Evolutionary conservation across 202 grass and related monocot species (phyloP), one percentile per base, ranked within the genome.

Genomic region (Carex arenaria): DNA sequence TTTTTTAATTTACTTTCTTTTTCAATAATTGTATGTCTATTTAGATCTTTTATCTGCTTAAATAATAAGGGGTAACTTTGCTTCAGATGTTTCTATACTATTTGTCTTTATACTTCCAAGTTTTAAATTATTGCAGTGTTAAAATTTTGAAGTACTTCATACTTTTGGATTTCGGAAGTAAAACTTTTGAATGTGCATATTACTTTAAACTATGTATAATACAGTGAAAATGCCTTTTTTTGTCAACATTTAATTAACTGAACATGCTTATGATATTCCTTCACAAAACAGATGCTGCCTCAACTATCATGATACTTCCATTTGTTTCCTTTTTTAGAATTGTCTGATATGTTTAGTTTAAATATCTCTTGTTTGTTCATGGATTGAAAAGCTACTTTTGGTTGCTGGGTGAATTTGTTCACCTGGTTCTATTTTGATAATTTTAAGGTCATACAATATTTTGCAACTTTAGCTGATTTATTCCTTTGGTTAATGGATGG

Each of bases 191-290:
- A 73, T 76, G 23, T 76, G 13, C 51, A 75, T n/a, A 56, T 57
- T 55, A 76, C 5, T 77, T 77, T 34, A 57, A 78, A 30, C 26
- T 78, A n/a, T n/a, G 47, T 64, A 87, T 92, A 68, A 66, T 20
- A 18, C 57, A 65, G 42, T 26, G 40, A 14, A 52, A 51, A 7
- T 67, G 3, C 17, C 30, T 17, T 47, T 42, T 49, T 47, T 81
- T 51, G 17, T 55, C 19, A 9, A 32, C 17, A 61, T 80, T 62
- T 81, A 6, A 38, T 62, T 81, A 6, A 38, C 51, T 60, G 53
- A 74, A 56, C 4, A 49, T 19, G 10, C 38, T 18, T 51, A 66
- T 17, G 14, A 53, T 78, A 26, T 18, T 18, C 30, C 43, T 66
- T 38, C 1, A 67, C 40, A 69, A 7, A 11, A 62, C n/a, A 61